Percentiles rank a stretch among this genome's conserved stretches.
phyloP scores from a whole-genome alignment of 2,329 filamentous ascomycete genomes.

The Didymella sp. region DNA sequence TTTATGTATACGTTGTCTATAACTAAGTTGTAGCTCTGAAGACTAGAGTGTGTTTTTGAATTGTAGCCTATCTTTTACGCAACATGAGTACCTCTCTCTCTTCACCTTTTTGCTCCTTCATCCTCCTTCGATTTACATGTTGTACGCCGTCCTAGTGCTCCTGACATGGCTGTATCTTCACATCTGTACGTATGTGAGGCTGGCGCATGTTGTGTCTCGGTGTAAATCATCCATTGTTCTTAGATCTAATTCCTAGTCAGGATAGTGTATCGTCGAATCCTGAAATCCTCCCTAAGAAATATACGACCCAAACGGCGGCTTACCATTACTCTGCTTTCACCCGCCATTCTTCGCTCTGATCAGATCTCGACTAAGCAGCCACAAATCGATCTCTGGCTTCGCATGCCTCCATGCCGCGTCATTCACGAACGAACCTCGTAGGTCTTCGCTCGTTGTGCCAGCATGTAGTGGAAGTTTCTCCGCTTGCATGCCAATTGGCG shows the following conservation, averaged over 20 bases:
- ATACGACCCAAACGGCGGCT: neutral
- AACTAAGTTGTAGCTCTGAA: no score
- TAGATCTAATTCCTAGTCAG: no score
- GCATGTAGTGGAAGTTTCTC: neutral
- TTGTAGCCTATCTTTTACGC: no score
- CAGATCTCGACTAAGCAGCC: slow-evolving; percentile 6
- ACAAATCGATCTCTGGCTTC: neutral
- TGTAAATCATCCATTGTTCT: neutral
- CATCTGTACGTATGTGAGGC: neutral
- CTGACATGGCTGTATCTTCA: neutral
- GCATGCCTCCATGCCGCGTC: neutral
- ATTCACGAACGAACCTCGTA: neutral
- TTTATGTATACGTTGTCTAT: no score
- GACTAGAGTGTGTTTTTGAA: no score
- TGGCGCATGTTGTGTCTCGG: no score
- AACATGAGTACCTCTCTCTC: no score
- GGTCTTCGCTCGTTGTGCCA: neutral
- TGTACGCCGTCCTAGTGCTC: neutral
- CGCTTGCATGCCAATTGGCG: neutral
- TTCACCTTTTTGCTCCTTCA: neutral
- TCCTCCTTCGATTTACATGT: neutral
- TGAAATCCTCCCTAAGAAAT: neutral
- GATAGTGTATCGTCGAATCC: neutral
- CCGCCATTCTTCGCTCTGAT: neutral
- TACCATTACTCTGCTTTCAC: slow-evolving; percentile 1